phyloP scores from a whole-genome alignment of 2,329 filamentous ascomycete species.

The Colletotrichum endophyticum region DNA sequence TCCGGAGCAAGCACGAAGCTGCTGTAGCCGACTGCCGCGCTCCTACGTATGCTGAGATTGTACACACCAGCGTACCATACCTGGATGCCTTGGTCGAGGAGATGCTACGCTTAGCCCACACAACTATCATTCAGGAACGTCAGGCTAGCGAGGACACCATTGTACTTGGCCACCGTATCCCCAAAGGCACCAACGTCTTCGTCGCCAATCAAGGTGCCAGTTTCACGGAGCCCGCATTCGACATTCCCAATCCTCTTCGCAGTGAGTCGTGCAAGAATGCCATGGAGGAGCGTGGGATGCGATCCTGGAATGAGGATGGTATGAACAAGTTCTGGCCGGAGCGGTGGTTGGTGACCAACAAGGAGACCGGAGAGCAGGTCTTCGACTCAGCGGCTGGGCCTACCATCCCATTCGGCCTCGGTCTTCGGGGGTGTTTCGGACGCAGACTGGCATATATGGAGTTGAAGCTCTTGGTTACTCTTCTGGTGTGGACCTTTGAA shows the following conservation, averaged over 20 bases:
- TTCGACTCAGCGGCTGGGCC: constrained; percentile 29
- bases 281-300: background rate
- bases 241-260: constrained; percentile 20
- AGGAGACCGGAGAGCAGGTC: background rate
- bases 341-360: constrained; percentile 17
- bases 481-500: constrained; percentile 33
- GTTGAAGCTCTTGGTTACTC: constrained; percentile 26
- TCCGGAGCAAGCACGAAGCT: constrained; percentile 5
- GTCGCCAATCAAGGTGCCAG: constrained; percentile 1
- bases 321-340: constrained; percentile 23
- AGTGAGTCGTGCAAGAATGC: background rate
- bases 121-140: constrained; percentile 24
- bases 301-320: background rate
- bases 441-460: constrained; percentile 31
- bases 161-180: constrained; percentile 27
- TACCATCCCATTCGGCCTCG: constrained; percentile 26
- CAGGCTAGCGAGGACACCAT: constrained; percentile 25
- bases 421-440: constrained; percentile 29
- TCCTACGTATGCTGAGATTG: constrained; percentile 25
- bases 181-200: constrained; percentile 27
- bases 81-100: constrained; percentile 35
- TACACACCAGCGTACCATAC: constrained; percentile 23
- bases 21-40: constrained; percentile 22
- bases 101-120: constrained; percentile 26
- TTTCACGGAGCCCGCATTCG: background rate